Percentiles rank a stretch among this genome's conserved stretches.
Evolutionary conservation across 352 stramenopile species (phyloP).

Genomic region (Aphanomyces cochlioides): DNA sequence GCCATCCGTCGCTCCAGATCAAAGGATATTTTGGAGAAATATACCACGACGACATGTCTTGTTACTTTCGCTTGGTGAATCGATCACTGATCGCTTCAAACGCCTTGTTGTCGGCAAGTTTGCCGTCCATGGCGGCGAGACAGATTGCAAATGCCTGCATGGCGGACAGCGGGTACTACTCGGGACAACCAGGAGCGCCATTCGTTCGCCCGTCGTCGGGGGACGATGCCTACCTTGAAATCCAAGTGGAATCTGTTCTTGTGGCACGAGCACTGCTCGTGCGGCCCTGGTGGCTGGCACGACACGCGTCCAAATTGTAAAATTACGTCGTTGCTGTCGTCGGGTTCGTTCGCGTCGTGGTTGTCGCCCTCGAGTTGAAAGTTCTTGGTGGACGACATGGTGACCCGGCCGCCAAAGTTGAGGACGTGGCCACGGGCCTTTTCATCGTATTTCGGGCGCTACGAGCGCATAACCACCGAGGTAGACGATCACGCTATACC

Average conservation of each 20-base stretch:
- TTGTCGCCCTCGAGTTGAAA: conserved; percentile 64
- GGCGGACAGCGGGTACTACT: conserved; percentile 62
- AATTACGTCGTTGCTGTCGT: conserved; percentile 31
- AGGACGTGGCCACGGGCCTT: conserved; percentile 54
- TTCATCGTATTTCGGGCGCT: conserved; percentile 49
- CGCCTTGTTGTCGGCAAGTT: conserved; percentile 57
- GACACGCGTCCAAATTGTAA: conserved; percentile 66
- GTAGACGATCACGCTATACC: not conserved
- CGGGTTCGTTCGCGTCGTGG: conserved; percentile 17
- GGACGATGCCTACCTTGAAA: conserved; percentile 48
- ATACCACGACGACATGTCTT: not conserved
- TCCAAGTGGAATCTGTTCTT: conserved; percentile 94
- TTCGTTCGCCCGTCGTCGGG: not conserved
- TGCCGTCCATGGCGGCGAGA: conserved; percentile 88
- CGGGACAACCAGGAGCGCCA: not conserved
- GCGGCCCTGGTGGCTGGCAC: conserved; percentile 48
- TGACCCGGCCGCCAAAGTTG: conserved; percentile 61
- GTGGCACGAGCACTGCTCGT: conserved; percentile 56
- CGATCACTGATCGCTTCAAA: conserved; percentile 10
- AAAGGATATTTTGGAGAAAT: conserved; percentile 13
- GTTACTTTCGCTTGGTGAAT: conserved; percentile 19
- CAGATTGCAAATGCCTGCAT: conserved; percentile 90
- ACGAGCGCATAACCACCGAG: not conserved
- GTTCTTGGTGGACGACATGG: conserved; percentile 69
- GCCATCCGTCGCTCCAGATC: not conserved